Conservation (phyloP, 169 alveolate species). For the Cryptosporidium tyzzeri region DNA sequence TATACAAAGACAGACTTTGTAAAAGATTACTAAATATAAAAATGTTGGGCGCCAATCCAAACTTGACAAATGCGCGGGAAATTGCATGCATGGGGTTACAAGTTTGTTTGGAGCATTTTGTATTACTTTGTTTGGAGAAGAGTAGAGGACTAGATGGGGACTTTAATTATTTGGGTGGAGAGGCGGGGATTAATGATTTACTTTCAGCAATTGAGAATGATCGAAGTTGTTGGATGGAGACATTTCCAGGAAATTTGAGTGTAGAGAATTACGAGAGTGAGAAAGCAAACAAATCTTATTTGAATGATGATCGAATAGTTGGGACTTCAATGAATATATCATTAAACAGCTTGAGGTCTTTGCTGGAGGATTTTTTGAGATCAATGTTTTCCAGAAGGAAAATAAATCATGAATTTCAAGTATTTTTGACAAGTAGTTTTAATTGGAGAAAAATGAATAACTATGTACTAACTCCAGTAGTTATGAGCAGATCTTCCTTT, state of each 20-base stretch:
- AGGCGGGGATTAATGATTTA: slow-evolving; percentile 2
- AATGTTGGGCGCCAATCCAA: not conserved
- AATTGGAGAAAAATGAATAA: slow-evolving; percentile 45
- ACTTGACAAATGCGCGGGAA: not conserved
- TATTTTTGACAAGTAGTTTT: slow-evolving; percentile 40
- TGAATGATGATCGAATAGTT: not conserved
- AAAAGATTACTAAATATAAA: slow-evolving; percentile 25
- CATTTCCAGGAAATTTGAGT: not conserved
- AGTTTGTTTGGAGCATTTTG: slow-evolving; percentile 44
- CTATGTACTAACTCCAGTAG: not conserved
- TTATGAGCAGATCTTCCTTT: not conserved
- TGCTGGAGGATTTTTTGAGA: slow-evolving; percentile 34
- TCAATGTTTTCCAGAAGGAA: slow-evolving; percentile 16
- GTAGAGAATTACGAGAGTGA: not conserved
- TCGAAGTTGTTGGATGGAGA: not conserved
- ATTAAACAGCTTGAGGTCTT: slow-evolving; percentile 19
- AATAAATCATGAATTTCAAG: not conserved
- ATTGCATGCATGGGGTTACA: not conserved
- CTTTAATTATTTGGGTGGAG: slow-evolving; percentile 5
- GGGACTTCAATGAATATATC: slow-evolving; percentile 27
- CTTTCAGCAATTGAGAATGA: not conserved
- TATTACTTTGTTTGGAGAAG: slow-evolving; percentile 22
- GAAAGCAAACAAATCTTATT: not conserved
- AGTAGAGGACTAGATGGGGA: not conserved
- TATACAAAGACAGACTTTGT: slow-evolving; percentile 50